A percentile compares a stretch with the other conserved stretches of the same genome.
Evolutionary conservation across 805 yeast genomes (phyloP).

Genomic region (Myxozyma melibiosi): DNA sequence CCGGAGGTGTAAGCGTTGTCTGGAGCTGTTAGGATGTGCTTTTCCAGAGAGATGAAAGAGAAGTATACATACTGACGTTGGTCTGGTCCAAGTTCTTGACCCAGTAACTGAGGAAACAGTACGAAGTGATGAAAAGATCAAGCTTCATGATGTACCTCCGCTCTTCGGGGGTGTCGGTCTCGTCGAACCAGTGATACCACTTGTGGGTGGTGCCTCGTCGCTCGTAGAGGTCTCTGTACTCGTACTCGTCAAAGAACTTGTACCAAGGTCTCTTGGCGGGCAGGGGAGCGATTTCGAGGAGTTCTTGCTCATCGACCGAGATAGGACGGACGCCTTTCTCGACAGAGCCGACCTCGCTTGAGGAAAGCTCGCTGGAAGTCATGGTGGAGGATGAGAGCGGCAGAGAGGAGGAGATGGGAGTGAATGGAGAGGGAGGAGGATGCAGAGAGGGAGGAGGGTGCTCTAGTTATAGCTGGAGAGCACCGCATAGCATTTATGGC

Average conservation of each 20-base stretch:
- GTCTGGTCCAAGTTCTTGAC: constrained; percentile 64
- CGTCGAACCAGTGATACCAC: constrained; percentile 52
- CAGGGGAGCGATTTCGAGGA: constrained; percentile 11
- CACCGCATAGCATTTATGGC: too few relatives aligned
- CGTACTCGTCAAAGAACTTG: constrained; percentile 31
- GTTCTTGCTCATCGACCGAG: not conserved
- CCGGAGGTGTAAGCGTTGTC: constrained; percentile 67
- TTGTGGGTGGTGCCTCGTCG: constrained; percentile 22
- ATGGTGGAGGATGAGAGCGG: not conserved
- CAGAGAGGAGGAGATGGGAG: not conserved
- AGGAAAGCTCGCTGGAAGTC: not conserved
- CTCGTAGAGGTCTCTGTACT: constrained; percentile 25
- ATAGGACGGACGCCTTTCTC: constrained; percentile 2
- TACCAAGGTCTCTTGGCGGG: constrained; percentile 26
- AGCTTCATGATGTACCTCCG: constrained; percentile 53
- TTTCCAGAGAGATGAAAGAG: not conserved
- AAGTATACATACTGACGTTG: constrained; percentile 47
- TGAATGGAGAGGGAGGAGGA: not conserved
- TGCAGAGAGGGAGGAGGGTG: not conserved
- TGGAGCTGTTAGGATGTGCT: not conserved
- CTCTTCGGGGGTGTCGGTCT: constrained; percentile 52
- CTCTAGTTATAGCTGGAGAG: too few relatives aligned
- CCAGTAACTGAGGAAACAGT: constrained; percentile 66
- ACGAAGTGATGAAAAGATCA: constrained; percentile 58
- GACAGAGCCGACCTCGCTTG: not conserved